Base-by-base conservation (phyloP, 2,329 filamentous ascomycete species). In the Calonectria hongkongensis region DNA sequence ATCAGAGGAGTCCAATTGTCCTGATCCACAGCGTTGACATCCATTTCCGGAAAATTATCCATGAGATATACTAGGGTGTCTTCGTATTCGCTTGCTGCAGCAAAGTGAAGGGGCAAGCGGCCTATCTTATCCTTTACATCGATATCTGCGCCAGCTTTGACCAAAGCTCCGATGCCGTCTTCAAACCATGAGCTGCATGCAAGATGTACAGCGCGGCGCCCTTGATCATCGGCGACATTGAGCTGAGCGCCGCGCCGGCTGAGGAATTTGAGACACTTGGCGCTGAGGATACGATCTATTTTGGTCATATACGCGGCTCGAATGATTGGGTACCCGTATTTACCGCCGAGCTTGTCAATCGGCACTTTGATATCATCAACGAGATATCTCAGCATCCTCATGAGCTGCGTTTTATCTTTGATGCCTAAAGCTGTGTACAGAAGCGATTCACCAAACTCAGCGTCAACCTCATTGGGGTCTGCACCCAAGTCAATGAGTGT, bases 51-150 rank as follows among this genome's bases (percentile, higher is more conserved):
- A 30, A n/a, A 51, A 4, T 2, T 51, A 7, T 30, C 15, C 7
- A 30, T 6, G 3, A 51, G 48, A 30, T 51, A 51, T 8, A 5
- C 27, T 10, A 51, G 15, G 48, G 15, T 30, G 15, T 51, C 27
- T 16, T 10, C 2, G 16, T 9, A 9, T 9, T 0, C 3, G 27
- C 13, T 8, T 16, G 48, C 48, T 5, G 48, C 48, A 12, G 25
- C 48, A 30, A 30, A 51, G 48, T 51, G 48, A 30, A 51, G 30
- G 15, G 27, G 48, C 15, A 51, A 16, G 48, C 48, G 48, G 48
- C 27, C 48, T 15, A 51, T 9, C 13, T 51, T 51, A 12, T 51
- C 48, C 25, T 30, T 51, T 8, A 30, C 16, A 7, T 30, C 27
- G 30, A 51, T 16, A 2, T 51, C 48, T 16, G 48, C 48, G n/a